Percentiles rank a stretch among this genome's conserved stretches.
These are phyloP conservation scores for Capsella bursapastoris DNA, from an alignment of 345 rosid genomes.

Conservation along the genomic window DNA sequence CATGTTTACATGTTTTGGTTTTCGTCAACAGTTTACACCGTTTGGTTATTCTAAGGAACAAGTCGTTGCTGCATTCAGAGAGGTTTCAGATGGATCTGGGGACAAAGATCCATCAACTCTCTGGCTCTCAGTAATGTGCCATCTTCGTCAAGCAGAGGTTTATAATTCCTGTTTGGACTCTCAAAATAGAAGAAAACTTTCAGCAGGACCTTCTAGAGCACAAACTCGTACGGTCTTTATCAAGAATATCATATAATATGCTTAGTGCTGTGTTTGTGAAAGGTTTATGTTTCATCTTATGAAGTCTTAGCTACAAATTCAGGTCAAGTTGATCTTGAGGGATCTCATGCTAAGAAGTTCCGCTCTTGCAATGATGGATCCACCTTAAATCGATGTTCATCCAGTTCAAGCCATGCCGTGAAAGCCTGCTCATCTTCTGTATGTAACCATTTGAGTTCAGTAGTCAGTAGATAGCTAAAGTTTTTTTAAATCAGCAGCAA, in stretches of 20 bases:
- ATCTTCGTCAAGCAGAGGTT: slow-evolving; percentile 69
- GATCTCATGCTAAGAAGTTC: slow-evolving; percentile 42
- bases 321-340: slow-evolving; percentile 58
- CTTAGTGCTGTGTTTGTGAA: not conserved
- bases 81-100: slow-evolving; percentile 62
- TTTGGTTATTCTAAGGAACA: slow-evolving; percentile 72
- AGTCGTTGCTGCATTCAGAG: slow-evolving; percentile 58
- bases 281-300: slow-evolving; percentile 33
- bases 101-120: slow-evolving; percentile 62
- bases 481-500: not conserved
- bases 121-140: slow-evolving; percentile 69
- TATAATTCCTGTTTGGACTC: slow-evolving; percentile 50
- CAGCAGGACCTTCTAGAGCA: slow-evolving; percentile 30
- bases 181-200: slow-evolving; percentile 38
- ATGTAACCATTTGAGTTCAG: slow-evolving; percentile 45
- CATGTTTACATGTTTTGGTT: slow-evolving; percentile 28
- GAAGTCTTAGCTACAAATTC: slow-evolving; percentile 34
- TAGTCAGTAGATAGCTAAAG: slow-evolving; percentile 9
- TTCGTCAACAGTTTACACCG: slow-evolving; percentile 51
- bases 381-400: slow-evolving; percentile 42
- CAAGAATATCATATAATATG: slow-evolving; percentile 23
- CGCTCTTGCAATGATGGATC: slow-evolving; percentile 46
- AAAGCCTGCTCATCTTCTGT: slow-evolving; percentile 75
- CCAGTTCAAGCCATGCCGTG: slow-evolving; percentile 45
- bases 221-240: slow-evolving; percentile 28